phyloP scores from a whole-genome alignment of 257 asterid genomes.

The Solanum appendiculatum region DNA sequence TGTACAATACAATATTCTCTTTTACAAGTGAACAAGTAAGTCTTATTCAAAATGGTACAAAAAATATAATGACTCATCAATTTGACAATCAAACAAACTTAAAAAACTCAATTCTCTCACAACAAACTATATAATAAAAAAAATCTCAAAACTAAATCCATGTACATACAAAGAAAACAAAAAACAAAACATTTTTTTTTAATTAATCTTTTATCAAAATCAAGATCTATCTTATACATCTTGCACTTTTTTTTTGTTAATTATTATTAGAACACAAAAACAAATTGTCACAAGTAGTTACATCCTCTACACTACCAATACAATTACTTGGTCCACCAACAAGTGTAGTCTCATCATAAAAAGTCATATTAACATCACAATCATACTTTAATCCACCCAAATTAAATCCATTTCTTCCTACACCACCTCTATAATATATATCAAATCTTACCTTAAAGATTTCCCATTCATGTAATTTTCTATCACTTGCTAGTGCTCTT shows the following conservation, averaged over 20 bases:
- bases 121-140: neutral
- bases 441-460: neutral
- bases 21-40: neutral
- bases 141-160: neutral
- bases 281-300: neutral
- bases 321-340: neutral
- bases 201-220: neutral
- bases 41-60: neutral
- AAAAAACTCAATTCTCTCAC: neutral
- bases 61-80: neutral
- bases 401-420: conserved; percentile 2
- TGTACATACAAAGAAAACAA: neutral
- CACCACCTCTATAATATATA: neutral
- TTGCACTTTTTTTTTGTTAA: neutral
- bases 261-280: neutral
- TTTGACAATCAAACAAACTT: neutral
- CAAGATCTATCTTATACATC: neutral
- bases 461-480: neutral
- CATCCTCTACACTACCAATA: neutral
- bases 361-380: neutral
- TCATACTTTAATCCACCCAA: neutral
- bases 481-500: neutral
- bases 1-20: neutral
- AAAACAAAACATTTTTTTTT: neutral
- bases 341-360: neutral